Conservation (phyloP, 73 alveolate species). For the Symbiodinium pilosum region DNA sequence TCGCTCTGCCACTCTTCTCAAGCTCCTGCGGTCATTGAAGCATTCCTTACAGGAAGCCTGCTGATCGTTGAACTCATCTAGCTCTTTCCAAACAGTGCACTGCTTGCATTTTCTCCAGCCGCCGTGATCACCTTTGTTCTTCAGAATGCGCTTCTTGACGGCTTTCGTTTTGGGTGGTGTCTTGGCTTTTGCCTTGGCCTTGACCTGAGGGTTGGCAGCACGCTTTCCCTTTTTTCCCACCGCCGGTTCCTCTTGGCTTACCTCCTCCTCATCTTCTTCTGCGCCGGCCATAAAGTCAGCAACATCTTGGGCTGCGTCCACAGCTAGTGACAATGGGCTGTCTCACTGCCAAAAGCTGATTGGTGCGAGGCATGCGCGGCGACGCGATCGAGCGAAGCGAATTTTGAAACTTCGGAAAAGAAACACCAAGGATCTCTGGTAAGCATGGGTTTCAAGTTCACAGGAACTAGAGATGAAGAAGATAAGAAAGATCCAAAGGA, state of each 20-base stretch:
- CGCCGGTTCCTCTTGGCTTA: no score
- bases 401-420: background rate
- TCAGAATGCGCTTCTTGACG: background rate
- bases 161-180: background rate
- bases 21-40: background rate
- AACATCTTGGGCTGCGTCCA: background rate
- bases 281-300: background rate
- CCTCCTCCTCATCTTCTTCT: background rate
- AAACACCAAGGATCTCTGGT: background rate
- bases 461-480: background rate
- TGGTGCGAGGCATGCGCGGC: no score
- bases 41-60: constrained; percentile 8
- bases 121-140: background rate
- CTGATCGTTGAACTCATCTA: background rate
- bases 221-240: background rate
- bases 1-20: background rate
- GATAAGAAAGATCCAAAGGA: background rate
- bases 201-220: background rate
- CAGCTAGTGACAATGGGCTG: background rate
- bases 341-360: no score
- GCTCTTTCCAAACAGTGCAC: background rate
- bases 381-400: no score
- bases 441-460: background rate
- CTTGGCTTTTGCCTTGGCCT: background rate
- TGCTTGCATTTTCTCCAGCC: constrained; percentile 22